Conservation (phyloP, 208 protist species). For the Porcisia hertigi region DNA sequence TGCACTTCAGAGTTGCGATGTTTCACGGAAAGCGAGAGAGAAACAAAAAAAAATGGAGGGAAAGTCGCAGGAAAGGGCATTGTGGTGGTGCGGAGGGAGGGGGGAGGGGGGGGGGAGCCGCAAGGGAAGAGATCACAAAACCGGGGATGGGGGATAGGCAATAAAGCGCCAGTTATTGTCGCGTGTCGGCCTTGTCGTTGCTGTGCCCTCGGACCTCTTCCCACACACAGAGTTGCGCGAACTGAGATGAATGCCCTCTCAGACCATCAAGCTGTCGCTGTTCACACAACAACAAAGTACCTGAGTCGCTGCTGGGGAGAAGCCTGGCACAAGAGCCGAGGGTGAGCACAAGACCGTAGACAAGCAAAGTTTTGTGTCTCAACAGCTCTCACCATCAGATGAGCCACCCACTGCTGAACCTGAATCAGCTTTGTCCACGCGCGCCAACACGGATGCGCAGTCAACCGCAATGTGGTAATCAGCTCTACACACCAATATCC, state of each 20-base stretch:
- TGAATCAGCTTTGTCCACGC: background rate
- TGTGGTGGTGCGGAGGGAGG: background rate
- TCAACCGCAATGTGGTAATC: background rate
- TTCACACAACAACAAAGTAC: background rate
- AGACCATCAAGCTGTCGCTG: background rate
- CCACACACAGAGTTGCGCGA: background rate
- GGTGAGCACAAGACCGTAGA: no score
- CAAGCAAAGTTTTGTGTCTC: background rate
- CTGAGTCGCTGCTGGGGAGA: background rate
- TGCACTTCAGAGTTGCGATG: background rate
- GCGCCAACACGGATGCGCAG: background rate
- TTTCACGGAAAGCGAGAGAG: background rate
- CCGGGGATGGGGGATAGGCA: background rate
- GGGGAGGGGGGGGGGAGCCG: no score
- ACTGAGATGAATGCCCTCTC: background rate
- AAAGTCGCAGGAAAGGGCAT: constrained; percentile 8
- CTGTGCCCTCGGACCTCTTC: background rate
- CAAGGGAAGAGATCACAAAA: background rate
- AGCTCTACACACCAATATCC: background rate
- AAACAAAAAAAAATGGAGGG: background rate
- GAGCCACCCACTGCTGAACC: background rate
- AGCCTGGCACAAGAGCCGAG: background rate
- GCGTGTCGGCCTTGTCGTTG: background rate
- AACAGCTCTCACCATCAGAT: background rate
- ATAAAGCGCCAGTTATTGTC: background rate